Evolutionary conservation across 2,329 filamentous ascomycete genomes (phyloP).

Genomic region (Periconia sp.): DNA sequence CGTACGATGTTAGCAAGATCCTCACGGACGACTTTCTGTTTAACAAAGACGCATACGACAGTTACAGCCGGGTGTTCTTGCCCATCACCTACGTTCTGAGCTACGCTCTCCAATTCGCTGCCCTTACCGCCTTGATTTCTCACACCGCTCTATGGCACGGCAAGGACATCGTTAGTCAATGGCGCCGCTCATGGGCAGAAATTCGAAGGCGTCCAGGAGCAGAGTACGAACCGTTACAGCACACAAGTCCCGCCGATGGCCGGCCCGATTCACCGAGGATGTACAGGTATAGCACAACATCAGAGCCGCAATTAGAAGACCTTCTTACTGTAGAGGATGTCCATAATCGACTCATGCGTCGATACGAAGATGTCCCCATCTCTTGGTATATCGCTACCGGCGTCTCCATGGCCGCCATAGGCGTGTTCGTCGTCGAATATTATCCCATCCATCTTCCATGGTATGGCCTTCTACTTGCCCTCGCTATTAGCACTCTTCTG

Average conservation of each 20-base stretch:
- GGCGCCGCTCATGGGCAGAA: conserved; percentile 69
- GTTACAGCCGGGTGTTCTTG: conserved; percentile 82
- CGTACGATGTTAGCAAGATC: conserved; percentile 81
- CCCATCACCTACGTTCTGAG: conserved; percentile 86
- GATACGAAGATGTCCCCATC: conserved; percentile 79
- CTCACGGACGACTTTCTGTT: conserved; percentile 78
- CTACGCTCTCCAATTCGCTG: conserved; percentile 84
- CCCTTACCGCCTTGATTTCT: conserved; percentile 74
- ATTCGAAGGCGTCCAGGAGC: conserved; percentile 45
- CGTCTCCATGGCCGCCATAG: conserved; percentile 72
- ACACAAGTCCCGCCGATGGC: conserved; percentile 37
- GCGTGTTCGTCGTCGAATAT: conserved; percentile 83
- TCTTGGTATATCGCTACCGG: conserved; percentile 80
- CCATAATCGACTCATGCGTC: conserved; percentile 79
- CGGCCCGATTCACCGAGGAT: conserved; percentile 20
- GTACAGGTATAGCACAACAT: conserved; percentile 31
- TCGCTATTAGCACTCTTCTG: conserved; percentile 75
- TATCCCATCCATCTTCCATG: conserved; percentile 77
- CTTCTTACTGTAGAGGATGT: conserved; percentile 75
- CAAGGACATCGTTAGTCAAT: conserved; percentile 76
- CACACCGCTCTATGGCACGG: conserved; percentile 86
- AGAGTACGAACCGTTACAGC: conserved; percentile 38
- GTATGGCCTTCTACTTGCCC: conserved; percentile 79
- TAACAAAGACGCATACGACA: conserved; percentile 72
- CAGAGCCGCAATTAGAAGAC: conserved; percentile 47